These are phyloP conservation scores for Echeveria elegans DNA, from an alignment of 164 flowering plant species.

Conservation along the genomic window DNA sequence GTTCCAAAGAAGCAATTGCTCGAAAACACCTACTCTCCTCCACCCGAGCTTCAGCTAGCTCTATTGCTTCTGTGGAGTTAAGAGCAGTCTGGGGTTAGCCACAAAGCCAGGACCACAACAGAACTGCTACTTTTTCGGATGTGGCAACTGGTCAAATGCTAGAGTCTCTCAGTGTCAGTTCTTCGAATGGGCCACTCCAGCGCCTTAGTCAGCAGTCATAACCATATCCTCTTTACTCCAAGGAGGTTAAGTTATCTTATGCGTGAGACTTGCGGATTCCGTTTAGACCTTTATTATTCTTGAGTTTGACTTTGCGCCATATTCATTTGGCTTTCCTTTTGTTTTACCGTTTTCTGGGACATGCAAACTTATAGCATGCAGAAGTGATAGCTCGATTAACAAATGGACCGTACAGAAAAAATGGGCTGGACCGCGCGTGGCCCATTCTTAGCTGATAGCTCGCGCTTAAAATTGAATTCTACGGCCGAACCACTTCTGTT, in stretches of 20 bases:
- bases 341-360: too few relatives aligned
- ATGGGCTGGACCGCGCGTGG: too few relatives aligned
- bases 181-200: slow-evolving; percentile 59
- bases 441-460: too few relatives aligned
- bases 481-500: too few relatives aligned
- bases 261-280: not conserved
- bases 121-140: slow-evolving; percentile 72
- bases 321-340: too few relatives aligned
- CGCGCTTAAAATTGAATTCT: too few relatives aligned
- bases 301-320: not conserved
- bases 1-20: slow-evolving; percentile 30
- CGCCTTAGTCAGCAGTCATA: not conserved
- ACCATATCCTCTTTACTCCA: not conserved
- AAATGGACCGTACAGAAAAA: too few relatives aligned
- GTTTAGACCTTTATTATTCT: not conserved
- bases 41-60: slow-evolving; percentile 36
- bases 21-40: slow-evolving; percentile 18
- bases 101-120: slow-evolving; percentile 70
- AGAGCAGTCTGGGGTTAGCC: slow-evolving; percentile 46
- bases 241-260: not conserved
- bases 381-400: too few relatives aligned
- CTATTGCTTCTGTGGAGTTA: slow-evolving; percentile 69
- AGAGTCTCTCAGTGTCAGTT: slow-evolving; percentile 68
- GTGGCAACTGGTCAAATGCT: slow-evolving; percentile 78
- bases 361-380: too few relatives aligned